Base-by-base conservation (phyloP, 495 filamentous ascomycete species). In the Hyaloscypha hepaticicola region DNA sequence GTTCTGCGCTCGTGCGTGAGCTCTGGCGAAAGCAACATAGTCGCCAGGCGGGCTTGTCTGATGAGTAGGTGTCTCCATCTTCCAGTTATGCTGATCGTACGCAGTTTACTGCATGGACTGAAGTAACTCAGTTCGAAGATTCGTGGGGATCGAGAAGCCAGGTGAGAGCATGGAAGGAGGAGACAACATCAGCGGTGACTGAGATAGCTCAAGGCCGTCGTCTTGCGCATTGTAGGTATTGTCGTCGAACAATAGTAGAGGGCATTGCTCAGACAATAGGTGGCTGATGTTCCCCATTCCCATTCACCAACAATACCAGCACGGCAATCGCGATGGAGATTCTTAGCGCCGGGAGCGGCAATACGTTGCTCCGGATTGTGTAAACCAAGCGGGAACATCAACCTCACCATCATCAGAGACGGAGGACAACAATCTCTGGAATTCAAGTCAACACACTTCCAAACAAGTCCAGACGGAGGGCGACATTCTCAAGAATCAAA, bases 51-150 rank as follows among this genome's bases (percentile, higher is more conserved):
- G 67, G 60, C 67, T 70, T 34, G 33, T 19, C 28, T 63, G 57
- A n/a, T 63, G 67, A 24, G 38, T 33, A 28, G 70, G 65, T 41
- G 70, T 66, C 22, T 65, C 68, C 70, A 72, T 72, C 12, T 26
- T 59, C 8, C 2, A 33, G 31, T 1, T 33, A 12, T 7, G 31
- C 48, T 25, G 48, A 51, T 6, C 7, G 48, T 21, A 19, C 16
- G 48, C 7, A 25, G 3, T 8, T 21, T 2, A 16, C 1, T 51
- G 48, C 8, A 25, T 50, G 21, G 31, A 33, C 31, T 3, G 38
- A 45, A 45, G 38, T 16, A 16, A 16, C 16, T 28, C 28, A 27
- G 28, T 28, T 21, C 25, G 28, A n/a, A 14, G 14, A n/a, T 33
- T 57, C 7, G 31, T 25, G 33, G 38, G 38, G 9, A 7, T 57